Evolutionary conservation across 2,329 filamentous ascomycete genomes (phyloP).

Genomic region (Paecilomyces niveus): DNA sequence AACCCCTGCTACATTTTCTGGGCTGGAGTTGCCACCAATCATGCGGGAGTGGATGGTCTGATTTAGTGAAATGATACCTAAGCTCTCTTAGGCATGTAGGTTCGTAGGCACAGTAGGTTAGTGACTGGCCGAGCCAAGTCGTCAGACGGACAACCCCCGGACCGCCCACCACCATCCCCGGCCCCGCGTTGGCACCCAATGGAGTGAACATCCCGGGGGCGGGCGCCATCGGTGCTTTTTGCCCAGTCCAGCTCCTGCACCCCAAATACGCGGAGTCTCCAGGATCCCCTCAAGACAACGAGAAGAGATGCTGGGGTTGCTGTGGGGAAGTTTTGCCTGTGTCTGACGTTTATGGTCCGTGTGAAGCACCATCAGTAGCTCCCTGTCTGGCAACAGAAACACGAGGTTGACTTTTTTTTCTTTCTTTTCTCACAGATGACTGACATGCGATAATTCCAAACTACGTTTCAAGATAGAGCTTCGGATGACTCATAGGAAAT

Average conservation of each 20-base stretch:
- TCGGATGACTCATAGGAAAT: neutral
- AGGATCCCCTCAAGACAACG: neutral
- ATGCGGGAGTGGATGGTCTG: too few species aligned
- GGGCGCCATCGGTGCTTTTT: neutral
- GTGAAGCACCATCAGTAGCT: neutral
- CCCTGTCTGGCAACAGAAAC: neutral
- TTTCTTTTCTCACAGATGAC: neutral
- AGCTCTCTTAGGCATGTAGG: neutral
- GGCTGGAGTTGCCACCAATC: neutral
- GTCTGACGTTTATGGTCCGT: neutral
- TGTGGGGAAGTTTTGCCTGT: neutral
- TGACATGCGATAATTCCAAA: neutral
- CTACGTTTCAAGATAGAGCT: neutral
- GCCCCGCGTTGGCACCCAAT: neutral
- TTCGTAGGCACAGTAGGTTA: neutral
- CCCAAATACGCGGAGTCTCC: neutral
- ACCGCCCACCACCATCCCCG: neutral
- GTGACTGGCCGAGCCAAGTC: neutral
- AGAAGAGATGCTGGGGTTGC: neutral
- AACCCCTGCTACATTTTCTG: neutral
- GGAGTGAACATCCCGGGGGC: neutral
- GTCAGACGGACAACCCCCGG: neutral
- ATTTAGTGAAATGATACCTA: too few species aligned
- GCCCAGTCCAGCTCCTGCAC: neutral
- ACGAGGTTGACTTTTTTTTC: neutral